Evolutionary conservation across 805 yeast species (phyloP).

Genomic region (Teunomyces funiuensis): DNA sequence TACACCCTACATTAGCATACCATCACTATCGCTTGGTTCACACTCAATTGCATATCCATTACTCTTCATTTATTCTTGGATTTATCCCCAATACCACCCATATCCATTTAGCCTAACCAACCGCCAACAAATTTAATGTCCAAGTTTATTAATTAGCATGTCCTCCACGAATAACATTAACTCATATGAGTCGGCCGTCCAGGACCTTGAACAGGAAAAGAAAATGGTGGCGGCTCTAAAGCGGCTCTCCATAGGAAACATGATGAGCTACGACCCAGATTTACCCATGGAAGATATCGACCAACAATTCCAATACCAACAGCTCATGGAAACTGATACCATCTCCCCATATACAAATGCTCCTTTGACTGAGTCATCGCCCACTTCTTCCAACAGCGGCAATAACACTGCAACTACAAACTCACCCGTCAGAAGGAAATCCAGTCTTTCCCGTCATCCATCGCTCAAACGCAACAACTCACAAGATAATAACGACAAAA

Average conservation of each 20-base stretch:
- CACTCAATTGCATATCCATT: too few relatives aligned
- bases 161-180: not conserved
- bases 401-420: not conserved
- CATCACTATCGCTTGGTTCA: too few relatives aligned
- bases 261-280: slow-evolving; percentile 67
- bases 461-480: not conserved
- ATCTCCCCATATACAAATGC: slow-evolving; percentile 1
- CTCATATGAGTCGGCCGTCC: slow-evolving; percentile 56
- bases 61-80: too few relatives aligned
- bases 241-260: slow-evolving; percentile 67
- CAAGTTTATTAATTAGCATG: slow-evolving; percentile 3
- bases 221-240: slow-evolving; percentile 73
- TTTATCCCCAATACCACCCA: not conserved
- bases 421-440: not conserved
- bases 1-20: not conserved
- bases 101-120: not conserved
- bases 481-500: slow-evolving; percentile 6
- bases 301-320: slow-evolving; percentile 27
- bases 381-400: not conserved
- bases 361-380: not conserved
- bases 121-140: slow-evolving; percentile 4
- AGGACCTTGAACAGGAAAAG: slow-evolving; percentile 73
- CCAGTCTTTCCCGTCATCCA: slow-evolving; percentile 4
- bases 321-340: not conserved
- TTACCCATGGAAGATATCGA: slow-evolving; percentile 47